Conservation (phyloP, 2,329 filamentous ascomycete species). For the Phialemoniopsis sp. region DNA sequence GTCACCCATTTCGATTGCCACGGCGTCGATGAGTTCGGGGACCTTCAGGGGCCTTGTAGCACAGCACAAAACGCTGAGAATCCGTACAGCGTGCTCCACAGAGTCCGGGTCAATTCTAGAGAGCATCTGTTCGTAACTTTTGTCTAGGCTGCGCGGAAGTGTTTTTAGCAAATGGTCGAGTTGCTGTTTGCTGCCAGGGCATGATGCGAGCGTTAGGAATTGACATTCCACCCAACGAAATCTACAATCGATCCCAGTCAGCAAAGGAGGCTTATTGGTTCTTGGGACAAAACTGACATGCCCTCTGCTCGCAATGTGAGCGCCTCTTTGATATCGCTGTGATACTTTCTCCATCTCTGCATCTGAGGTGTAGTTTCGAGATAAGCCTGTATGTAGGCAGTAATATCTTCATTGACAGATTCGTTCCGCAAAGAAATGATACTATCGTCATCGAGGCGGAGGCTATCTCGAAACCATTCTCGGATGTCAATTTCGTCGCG, state of each 20-base stretch:
- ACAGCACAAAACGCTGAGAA: too few species aligned
- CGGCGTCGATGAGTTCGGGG: too few species aligned
- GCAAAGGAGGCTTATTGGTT: too few species aligned
- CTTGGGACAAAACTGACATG: too few species aligned
- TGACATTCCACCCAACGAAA: slow-evolving; percentile 30
- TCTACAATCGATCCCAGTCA: slow-evolving; percentile 14
- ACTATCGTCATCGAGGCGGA: slow-evolving; percentile 9
- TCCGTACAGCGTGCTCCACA: too few species aligned
- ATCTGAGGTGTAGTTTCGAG: slow-evolving; percentile 15
- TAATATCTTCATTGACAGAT: slow-evolving; percentile 19
- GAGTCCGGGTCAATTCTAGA: too few species aligned
- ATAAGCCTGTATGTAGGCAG: slow-evolving; percentile 15
- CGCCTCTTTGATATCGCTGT: slow-evolving; percentile 17
- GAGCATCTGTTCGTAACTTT: too few species aligned
- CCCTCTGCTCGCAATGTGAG: slow-evolving; percentile 19
- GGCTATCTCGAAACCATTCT: slow-evolving; percentile 10
- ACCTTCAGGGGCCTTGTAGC: too few species aligned
- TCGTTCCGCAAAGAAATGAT: slow-evolving; percentile 12
- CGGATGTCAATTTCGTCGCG: slow-evolving; percentile 24
- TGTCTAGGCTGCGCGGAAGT: too few species aligned
- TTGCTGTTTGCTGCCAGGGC: too few species aligned
- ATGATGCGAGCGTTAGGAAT: slow-evolving; percentile 15
- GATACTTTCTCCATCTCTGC: slow-evolving; percentile 15
- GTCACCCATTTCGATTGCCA: too few species aligned
- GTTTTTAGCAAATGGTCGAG: too few species aligned